Evolutionary conservation across 2,329 filamentous ascomycete species (phyloP), one percentile per base, ranked within the genome.

Genomic region (Ploettnerulaceae sp.): DNA sequence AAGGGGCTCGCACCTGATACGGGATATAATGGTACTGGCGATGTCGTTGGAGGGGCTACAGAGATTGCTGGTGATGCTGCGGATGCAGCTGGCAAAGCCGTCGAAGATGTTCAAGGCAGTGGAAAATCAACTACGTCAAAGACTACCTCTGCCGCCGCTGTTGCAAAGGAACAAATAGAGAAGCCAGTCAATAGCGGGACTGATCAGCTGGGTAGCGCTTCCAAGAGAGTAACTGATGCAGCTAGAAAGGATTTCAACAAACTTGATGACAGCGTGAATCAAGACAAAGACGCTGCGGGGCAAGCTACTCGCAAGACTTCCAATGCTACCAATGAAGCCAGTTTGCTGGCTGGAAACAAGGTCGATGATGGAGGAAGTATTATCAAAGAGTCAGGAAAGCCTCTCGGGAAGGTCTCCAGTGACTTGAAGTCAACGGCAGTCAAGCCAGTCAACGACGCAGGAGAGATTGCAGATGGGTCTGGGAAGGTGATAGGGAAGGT

Each of bases 341-440:
- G 32, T 8, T 42, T 31, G 4, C 28, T 51, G 9, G 46, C 45
- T 12, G 51, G 47, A 12, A 49, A 53, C 12, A 44, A 34, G 17
- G 40, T 48, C 14, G 44, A 54, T 22, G 47, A 48, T 9, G 29
- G 26, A 14, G 52, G 41, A 1, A 41, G 49, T n/a, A 42, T 53
- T 17, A 21, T 45, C 7, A 32, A 47, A 24, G n/a, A 37, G 7
- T 3, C 11, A 3, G 40, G 44, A 21, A 32, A 46, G 3, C 26
- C 36, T 12, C 15, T 47, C 5, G 51, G 39, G 6, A 46, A 50
- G n/a, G 45, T 33, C 5, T 31, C 38, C 1, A 41, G 43, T 1
- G 45, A 47, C 14, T 7, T 49, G 3, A 39, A 45, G 12, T 29
- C 25, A 12, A 25, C 37, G n/a, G 45, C 40, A 9, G 47, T 39